phyloP scores from a whole-genome alignment of 768 basidiomycete genomes.

The Collybiopsis confluens region DNA sequence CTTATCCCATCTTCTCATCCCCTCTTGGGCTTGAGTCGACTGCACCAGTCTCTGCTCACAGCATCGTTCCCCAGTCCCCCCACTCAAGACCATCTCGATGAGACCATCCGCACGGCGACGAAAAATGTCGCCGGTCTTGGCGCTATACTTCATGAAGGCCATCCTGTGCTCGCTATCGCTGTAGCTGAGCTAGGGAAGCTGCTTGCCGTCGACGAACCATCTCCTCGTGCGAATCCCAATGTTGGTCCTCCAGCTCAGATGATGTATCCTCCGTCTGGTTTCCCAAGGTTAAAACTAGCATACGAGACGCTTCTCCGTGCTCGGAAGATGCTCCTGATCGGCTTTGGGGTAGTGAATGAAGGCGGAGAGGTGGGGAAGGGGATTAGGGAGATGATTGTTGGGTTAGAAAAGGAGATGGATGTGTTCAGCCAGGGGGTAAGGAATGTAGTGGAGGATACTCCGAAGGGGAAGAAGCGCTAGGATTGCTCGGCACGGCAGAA shows the following conservation, averaged over 20 bases:
- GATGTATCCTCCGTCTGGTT: constrained; percentile 65
- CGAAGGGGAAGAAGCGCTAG: neutral
- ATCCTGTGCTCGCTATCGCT: constrained; percentile 74
- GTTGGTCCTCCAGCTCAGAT: constrained; percentile 10
- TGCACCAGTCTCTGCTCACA: constrained; percentile 67
- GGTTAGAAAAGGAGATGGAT: constrained; percentile 68
- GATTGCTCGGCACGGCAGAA: too few species aligned
- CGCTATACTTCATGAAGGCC: constrained; percentile 53
- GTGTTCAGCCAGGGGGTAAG: constrained; percentile 63
- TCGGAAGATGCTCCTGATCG: constrained; percentile 54
- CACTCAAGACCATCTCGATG: constrained; percentile 55
- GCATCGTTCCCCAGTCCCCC: constrained; percentile 35
- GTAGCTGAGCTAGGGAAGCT: constrained; percentile 80
- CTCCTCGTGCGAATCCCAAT: constrained; percentile 25
- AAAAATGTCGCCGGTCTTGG: constrained; percentile 50
- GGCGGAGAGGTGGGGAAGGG: constrained; percentile 70
- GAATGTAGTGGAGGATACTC: constrained; percentile 46
- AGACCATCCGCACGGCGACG: constrained; percentile 54
- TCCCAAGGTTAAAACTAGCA: constrained; percentile 57
- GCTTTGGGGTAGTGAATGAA: constrained; percentile 65
- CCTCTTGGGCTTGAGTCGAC: constrained; percentile 67
- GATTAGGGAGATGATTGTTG: constrained; percentile 54
- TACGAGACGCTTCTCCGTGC: constrained; percentile 62
- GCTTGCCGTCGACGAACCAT: constrained; percentile 72
- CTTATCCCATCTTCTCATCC: constrained; percentile 72